Evolutionary conservation across 73 alveolate species (phyloP).

Genomic region (Blepharisma japonicum): DNA sequence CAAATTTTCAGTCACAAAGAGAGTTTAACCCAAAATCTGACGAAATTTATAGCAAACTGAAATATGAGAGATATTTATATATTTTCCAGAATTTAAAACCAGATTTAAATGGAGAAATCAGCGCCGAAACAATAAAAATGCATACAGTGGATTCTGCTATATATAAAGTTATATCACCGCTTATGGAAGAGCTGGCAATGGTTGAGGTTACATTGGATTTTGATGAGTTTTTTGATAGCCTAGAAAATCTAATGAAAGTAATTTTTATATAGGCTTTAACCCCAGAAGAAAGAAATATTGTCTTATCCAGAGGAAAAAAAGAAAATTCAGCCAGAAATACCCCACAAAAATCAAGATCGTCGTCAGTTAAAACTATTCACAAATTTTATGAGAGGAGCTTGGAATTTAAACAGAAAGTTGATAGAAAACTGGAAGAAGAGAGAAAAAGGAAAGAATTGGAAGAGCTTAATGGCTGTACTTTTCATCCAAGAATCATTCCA

Average conservation of each 20-base stretch:
- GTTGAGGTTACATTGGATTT: constrained; percentile 5
- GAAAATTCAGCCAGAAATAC: background rate
- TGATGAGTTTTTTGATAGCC: background rate
- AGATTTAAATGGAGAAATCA: background rate
- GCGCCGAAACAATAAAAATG: background rate
- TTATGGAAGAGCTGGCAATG: background rate
- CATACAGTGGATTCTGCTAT: background rate
- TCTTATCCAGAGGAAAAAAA: background rate
- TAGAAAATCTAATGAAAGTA: constrained; percentile 3
- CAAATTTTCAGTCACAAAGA: background rate
- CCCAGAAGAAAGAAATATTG: constrained; percentile 15
- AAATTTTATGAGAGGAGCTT: too few species aligned
- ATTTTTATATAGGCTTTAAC: background rate
- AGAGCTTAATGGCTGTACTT: constrained; percentile 28
- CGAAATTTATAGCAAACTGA: background rate
- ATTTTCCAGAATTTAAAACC: constrained; percentile 8
- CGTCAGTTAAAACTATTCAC: too few species aligned
- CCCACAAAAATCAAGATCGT: too few species aligned
- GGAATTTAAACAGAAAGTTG: background rate
- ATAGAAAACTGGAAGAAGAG: constrained; percentile 17
- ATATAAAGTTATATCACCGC: background rate
- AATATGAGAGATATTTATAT: background rate
- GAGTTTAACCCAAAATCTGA: constrained; percentile 10
- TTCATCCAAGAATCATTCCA: background rate
- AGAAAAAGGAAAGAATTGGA: background rate